Evolutionary conservation across 2,329 filamentous ascomycete genomes (phyloP), one percentile per base, ranked within the genome.

Genomic region (Elsinoe perseae): DNA sequence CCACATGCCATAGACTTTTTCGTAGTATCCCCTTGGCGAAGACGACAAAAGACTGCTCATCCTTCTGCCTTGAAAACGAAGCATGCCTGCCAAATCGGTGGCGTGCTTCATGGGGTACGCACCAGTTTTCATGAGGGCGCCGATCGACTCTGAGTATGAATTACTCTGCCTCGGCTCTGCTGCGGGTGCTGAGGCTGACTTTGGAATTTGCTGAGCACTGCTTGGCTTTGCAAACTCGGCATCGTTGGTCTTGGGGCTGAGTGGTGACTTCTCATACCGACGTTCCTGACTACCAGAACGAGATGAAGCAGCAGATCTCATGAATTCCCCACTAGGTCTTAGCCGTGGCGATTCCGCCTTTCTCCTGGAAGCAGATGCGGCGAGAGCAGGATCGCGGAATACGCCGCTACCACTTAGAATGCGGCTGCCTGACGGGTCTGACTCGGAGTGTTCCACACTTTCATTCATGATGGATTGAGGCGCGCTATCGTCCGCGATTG

Each of bases 1-100:
- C 83, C 93, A 93, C 87, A 97, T 97, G 34, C 90, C 92, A 0
- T 92, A 95, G 0, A 97, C 91, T 70, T 96, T 97, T 66, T 95
- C 91, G 28, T 95, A 86, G 67, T 97, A 97, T 1, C 89, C 90
- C 84, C 95, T 95, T 0, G 92, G 95, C 69, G 96, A 67, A 4
- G 67, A 68, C 5, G 65, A 60, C 10, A 60, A 36, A 7, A 95
- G 73, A 25, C 78, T 88, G 59, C 88, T 89, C 83, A 97, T 88
- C 30, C 83, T 83, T 62, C 87, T 87, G 20, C 89, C 86, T 20
- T 87, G 83, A 56, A 80, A 85, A 65, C 87, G 88, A 53, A 96
- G 75, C 66, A 90, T 95, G 46, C 85, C 88, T 12, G 48, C 48
- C 25, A 56, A 38, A 21, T 56, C 53, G 7, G 90, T 89, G 66